phyloP scores from a whole-genome alignment of 768 basidiomycete genomes.

The Podaxis sp. region DNA sequence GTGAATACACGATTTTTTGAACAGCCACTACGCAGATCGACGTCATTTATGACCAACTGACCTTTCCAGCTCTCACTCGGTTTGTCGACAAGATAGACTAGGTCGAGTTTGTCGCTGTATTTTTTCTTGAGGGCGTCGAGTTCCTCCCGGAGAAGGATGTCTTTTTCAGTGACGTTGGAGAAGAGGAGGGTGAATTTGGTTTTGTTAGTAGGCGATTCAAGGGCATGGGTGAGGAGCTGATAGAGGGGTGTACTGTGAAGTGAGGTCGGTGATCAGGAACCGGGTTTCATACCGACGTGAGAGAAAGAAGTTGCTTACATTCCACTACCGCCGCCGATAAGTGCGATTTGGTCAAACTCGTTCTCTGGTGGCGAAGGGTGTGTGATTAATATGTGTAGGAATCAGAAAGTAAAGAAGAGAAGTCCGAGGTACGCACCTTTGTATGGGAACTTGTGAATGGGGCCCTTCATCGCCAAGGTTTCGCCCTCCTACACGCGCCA shows the following conservation, averaged over 20 bases:
- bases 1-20: not conserved
- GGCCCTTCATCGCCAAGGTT: constrained; percentile 85
- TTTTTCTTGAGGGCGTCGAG: constrained; percentile 69
- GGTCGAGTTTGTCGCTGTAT: constrained; percentile 69
- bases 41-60: constrained; percentile 19
- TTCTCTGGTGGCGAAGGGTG: constrained; percentile 48
- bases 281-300: not conserved
- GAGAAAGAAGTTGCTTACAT: constrained; percentile 51
- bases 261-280: no score
- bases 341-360: constrained; percentile 80
- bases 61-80: constrained; percentile 60
- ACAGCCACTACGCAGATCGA: not conserved
- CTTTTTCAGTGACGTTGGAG: constrained; percentile 84
- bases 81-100: constrained; percentile 88
- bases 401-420: not conserved
- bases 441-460: constrained; percentile 85
- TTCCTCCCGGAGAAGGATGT: constrained; percentile 84
- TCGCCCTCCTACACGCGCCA: constrained; percentile 57
- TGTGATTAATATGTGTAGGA: not conserved
- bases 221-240: constrained; percentile 76
- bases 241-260: constrained; percentile 72
- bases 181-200: constrained; percentile 94
- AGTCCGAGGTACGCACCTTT: constrained; percentile 46
- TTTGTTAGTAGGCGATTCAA: constrained; percentile 73
- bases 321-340: constrained; percentile 93